These are phyloP conservation scores for Oryza meridionalis DNA, from an alignment of 176 grass and related monocot species.

Conservation along the genomic window DNA sequence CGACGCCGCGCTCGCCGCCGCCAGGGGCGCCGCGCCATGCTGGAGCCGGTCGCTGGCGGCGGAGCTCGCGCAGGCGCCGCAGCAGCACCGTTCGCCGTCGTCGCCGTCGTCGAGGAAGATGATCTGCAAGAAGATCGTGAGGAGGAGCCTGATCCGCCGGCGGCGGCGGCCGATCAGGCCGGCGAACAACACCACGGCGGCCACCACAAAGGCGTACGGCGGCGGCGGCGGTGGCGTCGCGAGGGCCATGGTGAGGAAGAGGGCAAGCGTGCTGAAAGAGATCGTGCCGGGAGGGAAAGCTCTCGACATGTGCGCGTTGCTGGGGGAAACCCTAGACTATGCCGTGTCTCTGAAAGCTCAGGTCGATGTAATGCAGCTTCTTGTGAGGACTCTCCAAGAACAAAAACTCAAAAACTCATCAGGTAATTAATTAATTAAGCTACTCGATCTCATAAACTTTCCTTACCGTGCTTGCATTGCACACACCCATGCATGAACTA, in stretches of 20 bases:
- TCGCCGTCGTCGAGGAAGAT: not conserved
- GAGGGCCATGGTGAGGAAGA: conserved; percentile 55
- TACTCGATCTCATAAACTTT: not conserved
- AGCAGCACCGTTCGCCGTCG: not conserved
- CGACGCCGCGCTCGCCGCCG: conserved; percentile 51
- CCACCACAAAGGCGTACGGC: not conserved
- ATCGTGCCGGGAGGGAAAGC: conserved; percentile 67
- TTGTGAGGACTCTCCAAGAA: conserved; percentile 55
- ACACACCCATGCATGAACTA: not conserved
- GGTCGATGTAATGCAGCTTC: conserved; percentile 69
- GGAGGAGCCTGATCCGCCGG: conserved; percentile 34
- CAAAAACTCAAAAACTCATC: conserved; percentile 37
- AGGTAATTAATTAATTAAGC: conserved; percentile 10
- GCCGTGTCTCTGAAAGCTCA: conserved; percentile 67
- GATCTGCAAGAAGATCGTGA: conserved; percentile 35
- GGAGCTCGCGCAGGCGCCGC: conserved; percentile 32
- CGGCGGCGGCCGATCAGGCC: conserved; percentile 1
- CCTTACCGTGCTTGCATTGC: not conserved
- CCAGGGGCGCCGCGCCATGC: conserved; percentile 45
- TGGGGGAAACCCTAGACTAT: conserved; percentile 81
- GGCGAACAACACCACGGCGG: conserved; percentile 22
- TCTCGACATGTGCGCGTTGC: conserved; percentile 63
- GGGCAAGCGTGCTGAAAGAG: conserved; percentile 43
- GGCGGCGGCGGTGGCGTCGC: conserved; percentile 36
- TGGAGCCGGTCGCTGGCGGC: conserved; percentile 55